phyloP scores from a whole-genome alignment of 768 basidiomycete species.

The Suillus subluteus region DNA sequence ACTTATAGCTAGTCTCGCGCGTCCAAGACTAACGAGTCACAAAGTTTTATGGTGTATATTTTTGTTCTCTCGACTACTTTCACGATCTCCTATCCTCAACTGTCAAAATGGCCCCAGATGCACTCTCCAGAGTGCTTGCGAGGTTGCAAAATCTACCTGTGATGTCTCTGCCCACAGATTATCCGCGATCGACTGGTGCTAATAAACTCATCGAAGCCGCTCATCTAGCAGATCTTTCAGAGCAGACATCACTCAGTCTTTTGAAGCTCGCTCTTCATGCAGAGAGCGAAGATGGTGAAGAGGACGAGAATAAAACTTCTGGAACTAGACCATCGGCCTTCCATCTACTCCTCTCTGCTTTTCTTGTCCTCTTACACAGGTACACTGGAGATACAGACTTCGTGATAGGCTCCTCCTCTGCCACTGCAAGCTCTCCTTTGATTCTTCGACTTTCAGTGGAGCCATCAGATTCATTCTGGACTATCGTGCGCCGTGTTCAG shows the following conservation, averaged over 20 bases:
- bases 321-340: slow-evolving; percentile 74
- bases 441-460: slow-evolving; percentile 84
- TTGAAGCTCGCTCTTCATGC: slow-evolving; percentile 80
- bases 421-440: slow-evolving; percentile 74
- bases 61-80: neutral
- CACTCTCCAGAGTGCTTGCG: slow-evolving; percentile 57
- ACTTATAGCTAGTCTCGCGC: too few species aligned
- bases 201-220: slow-evolving; percentile 86
- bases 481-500: slow-evolving; percentile 84
- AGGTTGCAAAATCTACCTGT: slow-evolving; percentile 83
- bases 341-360: slow-evolving; percentile 90
- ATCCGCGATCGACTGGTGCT: slow-evolving; percentile 77
- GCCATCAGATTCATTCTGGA: slow-evolving; percentile 87
- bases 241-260: slow-evolving; percentile 75
- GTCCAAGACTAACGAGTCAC: slow-evolving; percentile 6
- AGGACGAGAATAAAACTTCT: slow-evolving; percentile 47
- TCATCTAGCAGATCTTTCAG: slow-evolving; percentile 70
- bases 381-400: slow-evolving; percentile 96
- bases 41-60: neutral
- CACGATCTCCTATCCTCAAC: neutral
- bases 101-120: slow-evolving; percentile 30
- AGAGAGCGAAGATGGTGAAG: slow-evolving; percentile 53
- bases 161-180: slow-evolving; percentile 94
- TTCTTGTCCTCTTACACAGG: slow-evolving; percentile 87
- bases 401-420: slow-evolving; percentile 87